Evolutionary conservation across 257 asterid species (phyloP), one percentile per base, ranked within the genome.

Genomic region (Gentiana dahurica): DNA sequence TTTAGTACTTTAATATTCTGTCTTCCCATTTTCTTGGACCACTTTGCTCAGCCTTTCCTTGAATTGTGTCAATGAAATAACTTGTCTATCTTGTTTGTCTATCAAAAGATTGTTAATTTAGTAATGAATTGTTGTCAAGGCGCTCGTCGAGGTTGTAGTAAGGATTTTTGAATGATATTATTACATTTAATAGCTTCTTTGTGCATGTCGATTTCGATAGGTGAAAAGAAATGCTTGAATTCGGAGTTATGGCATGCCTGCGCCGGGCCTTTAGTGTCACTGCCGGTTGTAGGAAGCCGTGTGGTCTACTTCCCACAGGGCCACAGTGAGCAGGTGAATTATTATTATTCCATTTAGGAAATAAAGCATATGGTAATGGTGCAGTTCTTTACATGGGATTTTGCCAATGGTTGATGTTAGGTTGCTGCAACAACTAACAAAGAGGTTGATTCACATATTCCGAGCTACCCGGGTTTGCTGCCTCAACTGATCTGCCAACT

Each of bases 231-330:
- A 74, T 86, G 94, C 59, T 77, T 84, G 81, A 90, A 90, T 71
- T 84, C 98, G 3, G 98, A 90, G 84, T 89, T 90, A 39, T 90
- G 98, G 98, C 98, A 90, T 73, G 98, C 98, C 34, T 90, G 98
- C 79, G 98, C 98, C 60, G 98, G 98, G 54, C 98, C 98, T 57
- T 65, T 90, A 69, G 98, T 90, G 71, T 90, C 91, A 12, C 73
- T 90, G 63, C 98, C 98, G 38, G 70, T 73, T 1, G 74, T 81
- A 24, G 98, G 98, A 38, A 79, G 95, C 59, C 94, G 98, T 2
- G 96, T 84, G 75, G 96, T 90, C 72, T 90, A 90, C 87, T 87
- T 90, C 59, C 98, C 98, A 69, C 98, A 90, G 80, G 98, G 98
- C 57, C 98, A 90, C 47, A 90, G 98, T 59, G 98, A 90, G 77